Percentiles rank a stretch among this genome's conserved stretches.
Evolutionary conservation across 768 basidiomycete species (phyloP).

Genomic region (Lactarius trivialis): DNA sequence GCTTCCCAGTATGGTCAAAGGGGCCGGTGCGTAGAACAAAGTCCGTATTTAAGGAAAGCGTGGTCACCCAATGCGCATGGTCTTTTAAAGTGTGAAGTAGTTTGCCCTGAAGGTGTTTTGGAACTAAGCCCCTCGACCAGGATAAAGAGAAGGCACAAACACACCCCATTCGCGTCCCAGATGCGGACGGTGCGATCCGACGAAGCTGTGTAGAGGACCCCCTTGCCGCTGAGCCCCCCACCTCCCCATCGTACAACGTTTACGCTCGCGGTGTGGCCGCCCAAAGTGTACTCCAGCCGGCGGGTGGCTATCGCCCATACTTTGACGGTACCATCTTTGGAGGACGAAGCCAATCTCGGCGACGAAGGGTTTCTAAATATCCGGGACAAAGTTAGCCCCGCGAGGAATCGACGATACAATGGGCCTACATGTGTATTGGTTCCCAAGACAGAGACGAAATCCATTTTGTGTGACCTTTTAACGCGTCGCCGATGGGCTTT

Average conservation of each 20-base stretch:
- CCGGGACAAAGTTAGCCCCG: background rate
- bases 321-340: conserved; percentile 94
- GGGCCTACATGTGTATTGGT: conserved; percentile 79
- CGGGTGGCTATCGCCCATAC: conserved; percentile 80
- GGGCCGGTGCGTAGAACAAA: conserved; percentile 93
- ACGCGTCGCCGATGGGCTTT: conserved; percentile 77
- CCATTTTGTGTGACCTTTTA: conserved; percentile 96
- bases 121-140: background rate
- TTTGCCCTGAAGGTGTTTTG: conserved; percentile 54
- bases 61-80: conserved; percentile 99
- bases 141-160: background rate
- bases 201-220: conserved; percentile 89
- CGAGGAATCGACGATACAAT: conserved; percentile 1
- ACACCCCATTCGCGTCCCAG: conserved; percentile 81
- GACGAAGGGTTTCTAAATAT: conserved; percentile 57
- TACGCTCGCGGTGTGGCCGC: conserved; percentile 90
- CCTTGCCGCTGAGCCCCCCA: conserved; percentile 53
- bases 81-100: conserved; percentile 82
- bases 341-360: conserved; percentile 88
- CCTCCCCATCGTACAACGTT: conserved; percentile 98
- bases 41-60: conserved; percentile 90
- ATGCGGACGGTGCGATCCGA: conserved; percentile 91
- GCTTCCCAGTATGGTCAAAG: conserved; percentile 82
- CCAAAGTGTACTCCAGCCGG: conserved; percentile 73
- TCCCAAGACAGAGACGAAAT: conserved; percentile 94